Base-by-base conservation (phyloP, 495 filamentous ascomycete genomes). In the Parathielavia hyrcaniae region DNA sequence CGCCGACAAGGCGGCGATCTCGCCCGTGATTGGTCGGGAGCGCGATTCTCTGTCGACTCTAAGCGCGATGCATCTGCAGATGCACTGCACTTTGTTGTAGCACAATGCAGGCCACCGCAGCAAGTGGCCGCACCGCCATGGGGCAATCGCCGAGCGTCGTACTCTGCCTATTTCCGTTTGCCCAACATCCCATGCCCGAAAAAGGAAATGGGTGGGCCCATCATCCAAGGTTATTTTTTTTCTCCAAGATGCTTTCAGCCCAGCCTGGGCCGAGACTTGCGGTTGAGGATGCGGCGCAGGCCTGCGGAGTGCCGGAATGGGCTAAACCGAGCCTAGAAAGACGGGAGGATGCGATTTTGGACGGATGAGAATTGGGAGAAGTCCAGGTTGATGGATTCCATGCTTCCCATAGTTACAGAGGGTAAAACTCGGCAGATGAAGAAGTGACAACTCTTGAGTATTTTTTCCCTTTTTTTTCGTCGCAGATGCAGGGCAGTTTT, bases 121-220 rank as follows among this genome's bases (percentile, higher is more conserved):
- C 14, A 34, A 30, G 51, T 56, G 61, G 49, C 51, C 35, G 51
- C 55, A 63, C 56, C n/a, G n/a, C n/a, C n/a, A n/a, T n/a, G n/a
- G 56, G 56, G 56, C 46, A 59, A 59, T 55, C 34, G 11, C 49
- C 54, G 22, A 19, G 22, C 54, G 17, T 34, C 38, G 52, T 22
- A 39, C 10, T n/a, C 38, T 30, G 26, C 26, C 26, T 3, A 6
- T 30, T n/a, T n/a, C n/a, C 26, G 6, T 6, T 2, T 30, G 6
- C 26, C 26, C 26, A 30, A 2, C 26, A 2, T 30, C 6, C 6
- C 6, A 3, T 6, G 3, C 26, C 6, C 26, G 10, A 9, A 9
- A 9, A 1, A 39, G 36, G 3, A 39, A 16, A 12, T 39, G 36
- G 36, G 40, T 43, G 40, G 36, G 11, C n/a, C 3, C n/a, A n/a